phyloP scores from a whole-genome alignment of 345 rosid genomes.

The Sisymbrium irio region DNA sequence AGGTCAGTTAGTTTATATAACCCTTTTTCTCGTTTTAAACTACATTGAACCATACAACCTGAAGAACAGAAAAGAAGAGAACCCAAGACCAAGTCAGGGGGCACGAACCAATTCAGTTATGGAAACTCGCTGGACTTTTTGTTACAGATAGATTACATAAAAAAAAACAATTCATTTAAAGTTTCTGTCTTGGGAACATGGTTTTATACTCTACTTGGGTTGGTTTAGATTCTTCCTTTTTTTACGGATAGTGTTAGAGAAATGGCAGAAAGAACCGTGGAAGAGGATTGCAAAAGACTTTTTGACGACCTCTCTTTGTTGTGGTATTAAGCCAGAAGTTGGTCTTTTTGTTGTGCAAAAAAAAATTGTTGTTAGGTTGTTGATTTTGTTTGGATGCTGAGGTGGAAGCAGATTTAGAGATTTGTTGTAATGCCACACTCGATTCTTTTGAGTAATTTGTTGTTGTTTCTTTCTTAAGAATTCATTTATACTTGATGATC shows the following conservation, averaged over 20 bases:
- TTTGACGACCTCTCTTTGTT: slow-evolving; percentile 7
- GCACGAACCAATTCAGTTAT: slow-evolving; percentile 10
- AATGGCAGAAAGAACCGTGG: slow-evolving; percentile 1
- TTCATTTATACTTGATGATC: not conserved
- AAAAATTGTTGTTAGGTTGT: slow-evolving; percentile 4
- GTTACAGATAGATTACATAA: slow-evolving; percentile 5
- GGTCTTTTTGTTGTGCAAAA: slow-evolving; percentile 20
- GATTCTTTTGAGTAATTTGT: slow-evolving; percentile 19
- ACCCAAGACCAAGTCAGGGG: slow-evolving; percentile 13
- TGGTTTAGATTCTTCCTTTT: slow-evolving; percentile 13
- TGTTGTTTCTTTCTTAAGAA: slow-evolving; percentile 1
- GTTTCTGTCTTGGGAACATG: slow-evolving; percentile 28
- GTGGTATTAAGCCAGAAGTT: slow-evolving; percentile 3
- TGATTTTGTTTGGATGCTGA: slow-evolving; percentile 4
- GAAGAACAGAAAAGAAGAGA: not conserved
- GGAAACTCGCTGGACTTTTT: slow-evolving; percentile 2
- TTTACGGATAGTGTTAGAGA: slow-evolving; percentile 9
- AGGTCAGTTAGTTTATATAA: slow-evolving; percentile 46
- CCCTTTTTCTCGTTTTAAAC: not conserved
- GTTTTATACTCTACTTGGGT: slow-evolving; percentile 20
- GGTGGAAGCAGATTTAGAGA: not conserved
- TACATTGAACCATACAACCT: not conserved
- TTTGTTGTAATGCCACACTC: slow-evolving; percentile 21
- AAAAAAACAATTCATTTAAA: slow-evolving; percentile 16
- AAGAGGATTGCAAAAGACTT: not conserved